Conservation (phyloP, 169 alveolate species). For the Plasmodium malariae region DNA sequence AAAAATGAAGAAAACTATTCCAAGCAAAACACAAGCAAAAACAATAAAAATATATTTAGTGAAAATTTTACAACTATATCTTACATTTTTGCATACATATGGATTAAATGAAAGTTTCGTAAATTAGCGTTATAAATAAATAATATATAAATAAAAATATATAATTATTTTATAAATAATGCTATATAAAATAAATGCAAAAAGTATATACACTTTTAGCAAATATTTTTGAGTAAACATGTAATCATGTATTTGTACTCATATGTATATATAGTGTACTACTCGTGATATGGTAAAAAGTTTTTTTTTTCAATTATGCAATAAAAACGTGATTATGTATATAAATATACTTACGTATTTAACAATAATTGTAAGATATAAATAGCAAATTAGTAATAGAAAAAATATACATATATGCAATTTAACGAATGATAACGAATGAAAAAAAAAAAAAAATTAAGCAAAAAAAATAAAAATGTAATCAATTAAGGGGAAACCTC, state of each 20-base stretch:
- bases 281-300: no score
- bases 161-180: no score
- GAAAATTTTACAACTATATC: conserved; percentile 8
- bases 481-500: neutral
- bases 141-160: neutral
- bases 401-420: neutral
- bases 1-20: neutral
- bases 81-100: neutral
- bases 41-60: neutral
- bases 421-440: neutral
- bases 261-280: no score
- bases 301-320: no score
- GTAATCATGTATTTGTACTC: no score
- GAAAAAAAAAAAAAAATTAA: no score
- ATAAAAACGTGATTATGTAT: no score
- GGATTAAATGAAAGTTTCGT: neutral
- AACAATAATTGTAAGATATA: neutral
- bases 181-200: neutral
- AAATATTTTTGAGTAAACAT: no score
- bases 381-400: neutral
- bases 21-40: conserved; percentile 2
- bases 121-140: neutral
- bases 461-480: no score
- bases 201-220: no score
- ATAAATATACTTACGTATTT: neutral